A percentile compares a stretch with the other conserved stretches of the same genome.
Conservation (phyloP, 73 alveolate genomes). For the Paramecium pentaurelia region DNA sequence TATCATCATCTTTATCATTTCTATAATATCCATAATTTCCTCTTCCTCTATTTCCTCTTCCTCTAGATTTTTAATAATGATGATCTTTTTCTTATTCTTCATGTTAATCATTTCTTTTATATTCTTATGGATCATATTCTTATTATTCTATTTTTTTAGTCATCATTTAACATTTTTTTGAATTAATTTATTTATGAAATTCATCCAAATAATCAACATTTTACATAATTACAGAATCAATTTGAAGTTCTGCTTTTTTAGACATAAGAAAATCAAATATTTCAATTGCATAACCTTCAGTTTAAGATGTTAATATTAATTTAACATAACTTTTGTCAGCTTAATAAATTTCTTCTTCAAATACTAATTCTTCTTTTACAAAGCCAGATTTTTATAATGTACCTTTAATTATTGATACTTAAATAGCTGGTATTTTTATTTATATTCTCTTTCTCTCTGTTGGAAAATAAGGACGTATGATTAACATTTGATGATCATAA, state of each 20-base stretch:
- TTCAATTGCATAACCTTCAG: not conserved
- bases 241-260: not conserved
- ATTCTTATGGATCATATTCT: not conserved
- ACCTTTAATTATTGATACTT: not conserved
- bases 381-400: not conserved
- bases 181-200: not conserved
- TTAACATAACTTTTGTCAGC: not conserved
- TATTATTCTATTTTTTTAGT: not conserved
- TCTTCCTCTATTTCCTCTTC: not conserved
- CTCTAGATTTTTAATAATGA: not conserved
- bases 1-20: not conserved
- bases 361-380: not conserved
- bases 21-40: not conserved
- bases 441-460: slow-evolving; percentile 26
- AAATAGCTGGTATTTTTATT: not conserved
- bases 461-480: slow-evolving; percentile 11
- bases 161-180: slow-evolving; percentile 8
- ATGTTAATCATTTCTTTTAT: not conserved
- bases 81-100: not conserved
- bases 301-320: not conserved
- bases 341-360: not conserved
- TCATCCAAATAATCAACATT: slow-evolving; percentile 48
- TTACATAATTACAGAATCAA: slow-evolving; percentile 1
- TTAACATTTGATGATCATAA: not conserved
- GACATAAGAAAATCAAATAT: not conserved